Conservation (phyloP, 257 asterid species). For the Leptodermis oblonga region DNA sequence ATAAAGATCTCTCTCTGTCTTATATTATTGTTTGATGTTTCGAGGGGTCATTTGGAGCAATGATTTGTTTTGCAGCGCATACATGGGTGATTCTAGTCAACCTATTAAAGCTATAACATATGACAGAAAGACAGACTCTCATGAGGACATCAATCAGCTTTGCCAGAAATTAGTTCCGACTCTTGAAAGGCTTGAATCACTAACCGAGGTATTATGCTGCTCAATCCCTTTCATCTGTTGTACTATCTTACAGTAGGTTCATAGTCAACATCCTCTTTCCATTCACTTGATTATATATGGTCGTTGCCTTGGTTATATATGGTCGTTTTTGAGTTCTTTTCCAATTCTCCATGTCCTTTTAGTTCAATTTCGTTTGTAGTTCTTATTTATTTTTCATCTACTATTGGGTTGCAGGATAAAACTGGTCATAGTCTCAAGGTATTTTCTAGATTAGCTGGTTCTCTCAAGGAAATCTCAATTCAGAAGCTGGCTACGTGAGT, state of each 20-base stretch:
- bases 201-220: slow-evolving; percentile 67
- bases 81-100: slow-evolving; percentile 26
- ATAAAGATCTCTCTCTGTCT: slow-evolving; percentile 12
- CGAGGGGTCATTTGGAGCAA: slow-evolving; percentile 14
- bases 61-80: slow-evolving; percentile 11
- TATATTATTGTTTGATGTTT: slow-evolving; percentile 1
- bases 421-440: slow-evolving; percentile 67
- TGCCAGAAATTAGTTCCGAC: slow-evolving; percentile 59
- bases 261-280: not conserved
- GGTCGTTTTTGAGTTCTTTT: not conserved
- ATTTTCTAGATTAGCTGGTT: slow-evolving; percentile 56
- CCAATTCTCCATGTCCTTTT: not conserved
- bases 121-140: slow-evolving; percentile 30
- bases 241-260: not conserved
- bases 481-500: slow-evolving; percentile 35
- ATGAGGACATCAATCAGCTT: slow-evolving; percentile 50
- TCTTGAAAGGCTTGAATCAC: slow-evolving; percentile 73
- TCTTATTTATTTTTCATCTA: not conserved
- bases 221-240: not conserved
- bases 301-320: not conserved
- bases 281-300: not conserved
- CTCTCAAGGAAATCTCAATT: slow-evolving; percentile 66
- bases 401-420: slow-evolving; percentile 56
- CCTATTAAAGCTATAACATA: slow-evolving; percentile 34
- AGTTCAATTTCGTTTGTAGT: not conserved